phyloP scores from a whole-genome alignment of 2,329 filamentous ascomycete genomes.

The Sphaerulina musiva region DNA sequence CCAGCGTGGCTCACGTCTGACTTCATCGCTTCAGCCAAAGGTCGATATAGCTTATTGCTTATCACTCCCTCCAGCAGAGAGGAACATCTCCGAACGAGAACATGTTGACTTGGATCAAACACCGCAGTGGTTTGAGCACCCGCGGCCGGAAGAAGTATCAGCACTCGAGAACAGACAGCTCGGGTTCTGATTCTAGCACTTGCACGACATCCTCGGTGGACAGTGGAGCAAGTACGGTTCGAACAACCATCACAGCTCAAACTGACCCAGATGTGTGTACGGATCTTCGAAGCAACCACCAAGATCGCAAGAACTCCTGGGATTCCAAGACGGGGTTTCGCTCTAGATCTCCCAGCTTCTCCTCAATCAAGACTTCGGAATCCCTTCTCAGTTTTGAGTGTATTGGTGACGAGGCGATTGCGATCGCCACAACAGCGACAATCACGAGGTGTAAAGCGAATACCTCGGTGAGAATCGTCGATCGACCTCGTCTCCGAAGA shows the following conservation, averaged over 20 bases:
- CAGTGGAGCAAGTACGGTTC: slow-evolving; percentile 2
- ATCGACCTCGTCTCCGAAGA: not conserved
- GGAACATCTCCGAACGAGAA: not conserved
- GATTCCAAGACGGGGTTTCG: not conserved
- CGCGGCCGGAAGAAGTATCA: slow-evolving; percentile 3
- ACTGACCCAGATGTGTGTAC: not conserved
- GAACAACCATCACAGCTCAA: not conserved
- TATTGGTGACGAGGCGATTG: slow-evolving; percentile 3
- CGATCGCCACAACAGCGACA: slow-evolving; percentile 1
- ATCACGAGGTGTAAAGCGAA: slow-evolving; percentile 4
- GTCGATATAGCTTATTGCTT: slow-evolving; percentile 5
- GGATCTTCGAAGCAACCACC: not conserved
- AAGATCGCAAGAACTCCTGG: not conserved
- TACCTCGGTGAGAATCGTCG: not conserved
- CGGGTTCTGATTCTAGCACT: slow-evolving; percentile 2
- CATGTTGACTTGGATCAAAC: slow-evolving; percentile 6
- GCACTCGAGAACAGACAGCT: slow-evolving; percentile 3
- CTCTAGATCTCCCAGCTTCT: not conserved
- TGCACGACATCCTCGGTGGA: slow-evolving; percentile 5
- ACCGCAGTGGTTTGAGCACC: slow-evolving; percentile 5
- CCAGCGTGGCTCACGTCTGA: slow-evolving; percentile 4
- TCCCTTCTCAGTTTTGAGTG: slow-evolving; percentile 5
- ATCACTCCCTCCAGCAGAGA: not conserved
- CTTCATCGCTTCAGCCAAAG: slow-evolving; percentile 4
- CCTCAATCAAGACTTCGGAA: slow-evolving; percentile 3